These are phyloP conservation scores for Rosa rugosa DNA, from an alignment of 306 rosid genomes.

Conservation along the genomic window DNA sequence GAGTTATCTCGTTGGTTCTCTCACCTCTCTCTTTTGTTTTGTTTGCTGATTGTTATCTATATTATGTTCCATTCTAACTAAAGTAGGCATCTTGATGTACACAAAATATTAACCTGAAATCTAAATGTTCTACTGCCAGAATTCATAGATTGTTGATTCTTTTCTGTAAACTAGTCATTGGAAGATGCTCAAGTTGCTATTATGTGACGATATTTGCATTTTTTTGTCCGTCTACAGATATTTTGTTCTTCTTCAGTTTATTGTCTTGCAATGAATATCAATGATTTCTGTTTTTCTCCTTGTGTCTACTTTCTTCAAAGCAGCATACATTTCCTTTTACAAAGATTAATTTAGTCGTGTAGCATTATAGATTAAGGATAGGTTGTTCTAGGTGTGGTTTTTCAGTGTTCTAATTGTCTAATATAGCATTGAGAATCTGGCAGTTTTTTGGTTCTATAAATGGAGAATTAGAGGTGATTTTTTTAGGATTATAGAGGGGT, in stretches of 20 bases:
- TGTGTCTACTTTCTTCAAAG: background rate
- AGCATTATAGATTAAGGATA: background rate
- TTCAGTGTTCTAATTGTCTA: background rate
- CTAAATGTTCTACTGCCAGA: background rate
- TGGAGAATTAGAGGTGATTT: background rate
- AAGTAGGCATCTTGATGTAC: background rate
- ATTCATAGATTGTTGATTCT: background rate
- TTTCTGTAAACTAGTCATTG: background rate
- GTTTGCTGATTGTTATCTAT: conserved; percentile 16
- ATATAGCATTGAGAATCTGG: background rate
- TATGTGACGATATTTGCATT: background rate
- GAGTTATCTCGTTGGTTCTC: conserved; percentile 88
- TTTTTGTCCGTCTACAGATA: background rate
- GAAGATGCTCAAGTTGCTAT: background rate
- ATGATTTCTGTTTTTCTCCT: background rate
- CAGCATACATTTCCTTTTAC: background rate
- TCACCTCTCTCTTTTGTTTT: conserved; percentile 31
- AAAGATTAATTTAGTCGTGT: background rate
- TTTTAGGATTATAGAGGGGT: background rate
- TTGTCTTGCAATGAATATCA: background rate
- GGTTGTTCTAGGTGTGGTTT: background rate
- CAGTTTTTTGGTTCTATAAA: background rate
- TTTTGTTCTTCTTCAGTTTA: conserved; percentile 6
- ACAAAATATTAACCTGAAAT: background rate
- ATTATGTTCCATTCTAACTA: background rate